Base-by-base conservation (phyloP, 192 early-diverging fungal genomes). In the Coemansia sp. region DNA sequence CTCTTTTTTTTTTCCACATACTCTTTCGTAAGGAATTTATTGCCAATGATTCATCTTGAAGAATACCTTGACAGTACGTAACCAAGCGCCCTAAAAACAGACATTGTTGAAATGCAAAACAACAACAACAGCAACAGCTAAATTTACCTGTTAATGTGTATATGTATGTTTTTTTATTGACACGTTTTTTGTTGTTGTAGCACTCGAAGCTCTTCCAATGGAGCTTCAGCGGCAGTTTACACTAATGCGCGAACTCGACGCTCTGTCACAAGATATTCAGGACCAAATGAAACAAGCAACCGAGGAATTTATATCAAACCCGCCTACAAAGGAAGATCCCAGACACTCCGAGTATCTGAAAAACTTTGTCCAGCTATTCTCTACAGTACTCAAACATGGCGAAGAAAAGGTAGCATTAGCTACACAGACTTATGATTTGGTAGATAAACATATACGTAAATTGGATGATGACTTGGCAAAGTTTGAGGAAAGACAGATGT, bases 351-450 rank as follows among this genome's bases (percentile, higher is more conserved):
- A 87, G 67, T 81, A 85, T 15, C 79, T 88, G 75, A 75, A 74
- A 33, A 74, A 65, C 20, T 81, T 85, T 61, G 28, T 72, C 15
- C 79, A 81, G 53, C 76, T 87, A 15, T 88, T 96, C 51, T 89
- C 88, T 11, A 92, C 92, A 4, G 91, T 88, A 45, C 76, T 96
- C 20, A 91, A 94, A 71, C 87, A 94, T 61, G 95, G 94, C 8
- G 94, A 97, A 68, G 95, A 98, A 60, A 99, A 97, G 67, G 95
- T 98, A 2, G 88, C 93, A 0, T 73, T 99, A 33, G 97, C 97
- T 14, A 91, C 91, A 43, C 91, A 96, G 43, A 96, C 96, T 0
- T 98, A 93, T 71, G 96, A 99, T 64, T 85, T 92, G 72, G 96
- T 96, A 73, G 96, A 98, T 68, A 87, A 92, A 62, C 94, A 96